Evolutionary conservation across 345 rosid genomes (phyloP).

Genomic region (Rhodomyrtus tomentosa): DNA sequence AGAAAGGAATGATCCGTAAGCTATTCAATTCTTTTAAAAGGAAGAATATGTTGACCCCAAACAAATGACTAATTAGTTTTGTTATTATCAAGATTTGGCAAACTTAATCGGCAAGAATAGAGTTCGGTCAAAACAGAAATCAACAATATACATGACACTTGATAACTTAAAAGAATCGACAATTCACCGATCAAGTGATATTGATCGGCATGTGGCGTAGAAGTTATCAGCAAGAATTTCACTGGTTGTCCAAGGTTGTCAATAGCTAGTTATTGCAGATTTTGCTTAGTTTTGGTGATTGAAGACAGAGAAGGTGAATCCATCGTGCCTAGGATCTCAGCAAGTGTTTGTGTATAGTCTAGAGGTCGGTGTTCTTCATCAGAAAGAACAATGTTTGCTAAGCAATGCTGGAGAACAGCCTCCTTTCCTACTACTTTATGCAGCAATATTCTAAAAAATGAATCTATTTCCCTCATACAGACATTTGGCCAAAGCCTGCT

Average conservation of each 20-base stretch:
- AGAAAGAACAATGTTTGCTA: neutral
- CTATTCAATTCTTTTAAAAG: neutral
- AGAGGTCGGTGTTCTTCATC: neutral
- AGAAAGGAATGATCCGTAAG: neutral
- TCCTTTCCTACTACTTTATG: neutral
- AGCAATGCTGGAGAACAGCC: neutral
- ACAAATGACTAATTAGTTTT: neutral
- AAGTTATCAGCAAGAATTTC: no score
- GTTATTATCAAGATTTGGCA: neutral
- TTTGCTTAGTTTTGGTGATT: neutral
- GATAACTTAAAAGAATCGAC: neutral
- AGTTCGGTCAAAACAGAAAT: neutral
- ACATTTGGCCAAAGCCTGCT: neutral
- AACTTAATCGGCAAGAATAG: neutral
- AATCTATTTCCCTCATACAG: neutral
- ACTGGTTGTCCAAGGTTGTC: neutral
- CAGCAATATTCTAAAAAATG: neutral
- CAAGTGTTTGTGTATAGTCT: neutral
- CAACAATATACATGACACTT: neutral
- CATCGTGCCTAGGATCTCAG: neutral
- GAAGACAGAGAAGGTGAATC: neutral
- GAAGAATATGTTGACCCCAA: neutral
- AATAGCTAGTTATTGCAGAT: neutral
- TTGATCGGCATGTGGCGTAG: neutral
- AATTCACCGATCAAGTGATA: neutral